Conservation (phyloP, 805 yeast genomes). For the Wickerhamiella sergipiensis region DNA sequence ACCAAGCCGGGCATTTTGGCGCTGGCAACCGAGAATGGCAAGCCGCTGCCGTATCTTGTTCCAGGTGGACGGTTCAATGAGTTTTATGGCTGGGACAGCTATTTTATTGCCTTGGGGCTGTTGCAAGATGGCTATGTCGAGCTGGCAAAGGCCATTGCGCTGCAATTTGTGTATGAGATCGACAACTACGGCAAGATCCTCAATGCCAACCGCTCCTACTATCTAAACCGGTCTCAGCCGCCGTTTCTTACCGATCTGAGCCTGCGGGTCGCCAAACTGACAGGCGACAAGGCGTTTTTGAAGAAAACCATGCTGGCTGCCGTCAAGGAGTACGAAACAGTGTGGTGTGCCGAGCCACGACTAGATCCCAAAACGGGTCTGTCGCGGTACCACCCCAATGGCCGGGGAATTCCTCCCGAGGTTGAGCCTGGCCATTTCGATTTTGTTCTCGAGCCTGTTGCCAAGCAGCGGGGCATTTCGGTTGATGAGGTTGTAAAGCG, state of each 20-base stretch:
- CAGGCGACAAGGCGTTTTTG: slow-evolving; percentile 38
- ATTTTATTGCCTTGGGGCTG: slow-evolving; percentile 78
- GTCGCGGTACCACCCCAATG: slow-evolving; percentile 82
- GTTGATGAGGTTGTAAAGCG: slow-evolving; percentile 50
- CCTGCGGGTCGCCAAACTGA: slow-evolving; percentile 42
- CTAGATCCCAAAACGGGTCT: slow-evolving; percentile 60
- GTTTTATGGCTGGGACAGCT: slow-evolving; percentile 96
- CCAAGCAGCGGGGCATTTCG: slow-evolving; percentile 42
- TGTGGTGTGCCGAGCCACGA: slow-evolving; percentile 72
- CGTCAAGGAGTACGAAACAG: slow-evolving; percentile 66
- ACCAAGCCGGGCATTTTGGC: slow-evolving; percentile 77
- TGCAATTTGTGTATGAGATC: slow-evolving; percentile 82
- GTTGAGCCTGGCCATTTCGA: slow-evolving; percentile 84
- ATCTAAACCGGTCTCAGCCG: slow-evolving; percentile 86
- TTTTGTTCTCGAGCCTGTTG: slow-evolving; percentile 53
- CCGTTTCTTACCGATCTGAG: slow-evolving; percentile 95
- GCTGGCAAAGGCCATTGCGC: slow-evolving; percentile 80
- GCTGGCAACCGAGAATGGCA: slow-evolving; percentile 44
- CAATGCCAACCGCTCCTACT: slow-evolving; percentile 88
- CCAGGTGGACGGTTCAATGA: slow-evolving; percentile 98
- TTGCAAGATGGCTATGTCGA: slow-evolving; percentile 50
- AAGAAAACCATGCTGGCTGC: slow-evolving; percentile 60
- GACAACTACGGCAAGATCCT: slow-evolving; percentile 81
- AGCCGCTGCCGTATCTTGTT: slow-evolving; percentile 75
- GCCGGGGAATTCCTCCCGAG: slow-evolving; percentile 92